Conservation (phyloP, 305 asterid genomes). For the Fraxinus velutina region DNA sequence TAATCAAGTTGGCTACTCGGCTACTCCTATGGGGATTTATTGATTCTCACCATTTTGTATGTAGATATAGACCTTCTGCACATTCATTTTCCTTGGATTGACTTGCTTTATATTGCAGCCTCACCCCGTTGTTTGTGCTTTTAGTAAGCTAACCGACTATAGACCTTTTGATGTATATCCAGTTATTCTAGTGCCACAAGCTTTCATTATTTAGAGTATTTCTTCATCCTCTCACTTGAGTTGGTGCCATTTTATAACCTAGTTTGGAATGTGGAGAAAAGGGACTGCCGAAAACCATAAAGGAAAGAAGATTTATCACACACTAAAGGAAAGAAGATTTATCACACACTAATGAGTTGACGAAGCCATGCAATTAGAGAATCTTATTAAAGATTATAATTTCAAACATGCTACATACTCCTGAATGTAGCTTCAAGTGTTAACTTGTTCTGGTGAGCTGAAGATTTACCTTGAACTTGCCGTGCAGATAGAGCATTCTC, state of each 20-base stretch:
- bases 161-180: neutral
- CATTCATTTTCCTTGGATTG: neutral
- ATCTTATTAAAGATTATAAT: neutral
- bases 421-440: neutral
- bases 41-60: neutral
- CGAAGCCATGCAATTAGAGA: neutral
- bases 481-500: slow-evolving; percentile 56
- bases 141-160: neutral
- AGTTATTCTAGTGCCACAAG: neutral
- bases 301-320: neutral
- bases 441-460: neutral
- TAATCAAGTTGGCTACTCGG: neutral
- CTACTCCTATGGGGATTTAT: neutral
- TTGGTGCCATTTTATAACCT: neutral
- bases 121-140: neutral
- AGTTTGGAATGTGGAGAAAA: neutral
- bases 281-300: neutral
- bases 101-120: neutral
- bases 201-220: neutral
- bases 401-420: neutral
- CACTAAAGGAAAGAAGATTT: neutral
- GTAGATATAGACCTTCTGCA: neutral
- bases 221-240: neutral
- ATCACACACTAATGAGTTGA: neutral
- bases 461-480: neutral